Conservation (phyloP, 75 land plant genomes). For the Adiantum capillusveneris region DNA sequence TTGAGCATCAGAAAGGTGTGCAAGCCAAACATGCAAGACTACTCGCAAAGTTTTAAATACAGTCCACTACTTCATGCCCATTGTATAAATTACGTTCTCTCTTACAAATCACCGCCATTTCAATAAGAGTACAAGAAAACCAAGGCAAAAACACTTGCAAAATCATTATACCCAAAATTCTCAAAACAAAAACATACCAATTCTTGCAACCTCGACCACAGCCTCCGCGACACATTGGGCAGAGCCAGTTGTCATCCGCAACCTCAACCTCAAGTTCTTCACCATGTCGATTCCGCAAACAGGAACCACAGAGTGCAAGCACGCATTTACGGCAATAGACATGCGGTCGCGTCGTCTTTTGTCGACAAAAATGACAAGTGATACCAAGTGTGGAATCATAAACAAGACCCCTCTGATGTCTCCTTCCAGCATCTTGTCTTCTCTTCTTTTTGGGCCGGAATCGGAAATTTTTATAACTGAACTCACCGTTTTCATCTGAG, state of each 20-base stretch:
- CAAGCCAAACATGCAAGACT: no score
- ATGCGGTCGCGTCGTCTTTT: constrained; percentile 13
- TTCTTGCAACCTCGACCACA: constrained; percentile 30
- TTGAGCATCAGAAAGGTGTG: no score
- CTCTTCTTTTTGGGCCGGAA: constrained; percentile 2
- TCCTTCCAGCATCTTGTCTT: constrained; percentile 18
- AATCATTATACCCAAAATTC: no score
- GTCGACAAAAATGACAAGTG: constrained; percentile 35
- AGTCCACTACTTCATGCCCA: no score
- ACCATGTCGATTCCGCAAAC: constrained; percentile 27
- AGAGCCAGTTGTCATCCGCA: constrained; percentile 18
- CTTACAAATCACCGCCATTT: no score
- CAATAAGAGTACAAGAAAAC: no score
- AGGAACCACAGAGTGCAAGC: constrained; percentile 16
- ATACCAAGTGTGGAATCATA: constrained; percentile 22
- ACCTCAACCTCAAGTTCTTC: constrained; percentile 19
- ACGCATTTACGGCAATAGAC: constrained; percentile 6
- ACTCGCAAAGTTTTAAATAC: no score
- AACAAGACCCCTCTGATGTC: constrained; percentile 11
- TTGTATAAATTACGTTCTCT: no score
- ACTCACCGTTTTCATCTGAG: no score
- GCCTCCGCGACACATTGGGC: constrained; percentile 33
- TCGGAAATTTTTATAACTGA: no score
- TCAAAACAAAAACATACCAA: constrained; percentile 27
- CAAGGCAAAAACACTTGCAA: no score